Conservation (phyloP, 1,284 basidiomycete genomes). For the Afroboletus lepidellus region DNA sequence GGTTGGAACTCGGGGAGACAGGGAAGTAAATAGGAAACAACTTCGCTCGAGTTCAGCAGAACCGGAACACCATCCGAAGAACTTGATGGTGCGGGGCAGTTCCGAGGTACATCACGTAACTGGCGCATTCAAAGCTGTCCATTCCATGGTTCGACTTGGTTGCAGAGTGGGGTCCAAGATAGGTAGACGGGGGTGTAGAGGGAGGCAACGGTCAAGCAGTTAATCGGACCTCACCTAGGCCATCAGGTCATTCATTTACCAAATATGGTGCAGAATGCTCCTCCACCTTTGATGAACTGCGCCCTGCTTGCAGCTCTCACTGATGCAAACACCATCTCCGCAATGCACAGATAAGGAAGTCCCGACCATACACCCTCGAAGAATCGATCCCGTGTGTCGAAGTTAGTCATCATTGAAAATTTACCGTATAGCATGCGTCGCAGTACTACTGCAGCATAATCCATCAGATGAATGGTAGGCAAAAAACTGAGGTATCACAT, state of each 20-base stretch:
- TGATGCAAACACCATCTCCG: background rate
- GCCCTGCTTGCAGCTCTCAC: background rate
- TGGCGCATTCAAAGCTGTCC: background rate
- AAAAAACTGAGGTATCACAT: background rate
- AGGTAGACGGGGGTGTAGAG: background rate
- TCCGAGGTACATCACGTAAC: background rate
- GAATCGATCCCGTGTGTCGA: background rate
- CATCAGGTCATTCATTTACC: constrained; percentile 4
- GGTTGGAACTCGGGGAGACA: background rate
- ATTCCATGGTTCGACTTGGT: constrained; percentile 4
- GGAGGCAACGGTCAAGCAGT: constrained; percentile 5
- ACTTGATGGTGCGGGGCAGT: background rate
- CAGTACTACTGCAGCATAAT: background rate
- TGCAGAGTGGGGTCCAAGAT: background rate
- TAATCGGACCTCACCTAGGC: constrained; percentile 15
- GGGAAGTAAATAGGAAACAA: background rate
- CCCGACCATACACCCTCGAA: background rate
- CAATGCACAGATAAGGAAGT: constrained; percentile 9
- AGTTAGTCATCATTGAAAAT: background rate
- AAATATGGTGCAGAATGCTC: constrained; percentile 6
- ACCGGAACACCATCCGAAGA: constrained; percentile 2
- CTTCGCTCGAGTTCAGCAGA: background rate
- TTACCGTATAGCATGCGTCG: background rate
- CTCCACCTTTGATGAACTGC: constrained; percentile 4
- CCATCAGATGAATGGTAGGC: constrained; percentile 2